phyloP scores from a whole-genome alignment of 495 filamentous ascomycete genomes.

The Podospora anserina region DNA sequence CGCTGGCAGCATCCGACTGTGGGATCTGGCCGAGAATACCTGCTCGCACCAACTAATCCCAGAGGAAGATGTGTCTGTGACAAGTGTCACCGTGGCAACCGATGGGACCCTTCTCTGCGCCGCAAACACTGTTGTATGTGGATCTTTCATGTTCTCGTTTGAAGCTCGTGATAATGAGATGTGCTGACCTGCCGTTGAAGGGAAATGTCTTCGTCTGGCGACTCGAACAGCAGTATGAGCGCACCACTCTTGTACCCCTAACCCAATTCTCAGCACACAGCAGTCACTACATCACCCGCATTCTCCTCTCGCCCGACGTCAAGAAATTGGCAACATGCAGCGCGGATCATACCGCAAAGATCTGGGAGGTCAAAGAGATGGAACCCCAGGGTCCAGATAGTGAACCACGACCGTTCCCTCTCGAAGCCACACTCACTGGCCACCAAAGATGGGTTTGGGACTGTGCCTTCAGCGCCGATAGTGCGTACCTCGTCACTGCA shows the following conservation, averaged over 20 bases:
- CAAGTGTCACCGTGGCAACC: constrained; percentile 91
- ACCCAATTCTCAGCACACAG: constrained; percentile 91
- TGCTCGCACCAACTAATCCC: constrained; percentile 96
- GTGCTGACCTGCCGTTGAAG: constrained; percentile 41
- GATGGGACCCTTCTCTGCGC: constrained; percentile 94
- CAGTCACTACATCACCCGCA: constrained; percentile 82
- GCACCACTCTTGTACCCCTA: constrained; percentile 84
- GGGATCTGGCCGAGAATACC: constrained; percentile 95
- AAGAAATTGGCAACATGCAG: constrained; percentile 96
- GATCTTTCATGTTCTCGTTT: neutral
- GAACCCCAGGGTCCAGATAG: constrained; percentile 47
- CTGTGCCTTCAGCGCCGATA: constrained; percentile 95
- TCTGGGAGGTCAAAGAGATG: constrained; percentile 80
- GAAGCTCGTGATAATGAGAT: neutral
- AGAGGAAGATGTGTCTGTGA: constrained; percentile 87
- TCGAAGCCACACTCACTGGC: constrained; percentile 86
- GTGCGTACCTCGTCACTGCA: constrained; percentile 94
- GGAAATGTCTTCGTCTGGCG: constrained; percentile 97
- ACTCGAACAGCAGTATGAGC: constrained; percentile 76
- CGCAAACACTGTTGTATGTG: constrained; percentile 80
- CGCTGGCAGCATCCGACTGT: constrained; percentile 87
- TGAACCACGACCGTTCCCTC: constrained; percentile 54
- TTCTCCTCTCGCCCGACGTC: constrained; percentile 94
- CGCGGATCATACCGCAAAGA: constrained; percentile 95
- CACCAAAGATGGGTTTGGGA: constrained; percentile 99